Evolutionary conservation across 495 filamentous ascomycete genomes (phyloP), one percentile per base, ranked within the genome.

Genomic region (Glarea lozoyensis): DNA sequence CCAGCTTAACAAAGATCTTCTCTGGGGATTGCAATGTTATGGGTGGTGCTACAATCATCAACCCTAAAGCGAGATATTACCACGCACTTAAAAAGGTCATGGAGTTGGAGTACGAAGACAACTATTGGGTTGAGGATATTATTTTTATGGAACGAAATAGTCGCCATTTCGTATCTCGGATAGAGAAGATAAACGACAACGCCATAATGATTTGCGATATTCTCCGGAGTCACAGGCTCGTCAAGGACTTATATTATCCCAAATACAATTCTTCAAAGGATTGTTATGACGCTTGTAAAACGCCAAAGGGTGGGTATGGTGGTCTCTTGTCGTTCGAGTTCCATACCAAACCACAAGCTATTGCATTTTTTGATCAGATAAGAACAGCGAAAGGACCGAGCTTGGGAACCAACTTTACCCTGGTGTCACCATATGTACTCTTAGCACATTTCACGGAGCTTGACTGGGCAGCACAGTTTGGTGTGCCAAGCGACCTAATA

Each of bases 21-120:
- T 93, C 86, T 43, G 92, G 92, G 21, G 90, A 94, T 60, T 87
- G 86, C 60, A 97, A 98, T 62, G 92, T 98, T 40, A 96, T 97
- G 92, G 92, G 88, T 49, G 92, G 92, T 42, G 81, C 86, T 58
- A 71, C 79, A 9, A 81, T 96, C 30, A 65, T 96, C 34, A 98
- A 97, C 58, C 88, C 93, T 2, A 74, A 81, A 37, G 67, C 78
- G 12, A 73, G 58, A 11, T 85, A 81, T 59, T 97, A 96, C 64
- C 33, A 60, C 0, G 44, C 59, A 0, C 56, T 98, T 20, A 93
- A 88, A 52, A 54, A 66, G 7, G 69, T 67, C 18, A 75, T 81
- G 43, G 62, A 57, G 4, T 52, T 45, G 2, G 76, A 85, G 12
- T 93, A 83, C 56, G 88, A 95, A 62, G 88, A 95, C 54, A 87